Evolutionary conservation across 179 eudicot genomes (phyloP), one percentile per base, ranked within the genome.

Genomic region (Vitellaria paradoxa): DNA sequence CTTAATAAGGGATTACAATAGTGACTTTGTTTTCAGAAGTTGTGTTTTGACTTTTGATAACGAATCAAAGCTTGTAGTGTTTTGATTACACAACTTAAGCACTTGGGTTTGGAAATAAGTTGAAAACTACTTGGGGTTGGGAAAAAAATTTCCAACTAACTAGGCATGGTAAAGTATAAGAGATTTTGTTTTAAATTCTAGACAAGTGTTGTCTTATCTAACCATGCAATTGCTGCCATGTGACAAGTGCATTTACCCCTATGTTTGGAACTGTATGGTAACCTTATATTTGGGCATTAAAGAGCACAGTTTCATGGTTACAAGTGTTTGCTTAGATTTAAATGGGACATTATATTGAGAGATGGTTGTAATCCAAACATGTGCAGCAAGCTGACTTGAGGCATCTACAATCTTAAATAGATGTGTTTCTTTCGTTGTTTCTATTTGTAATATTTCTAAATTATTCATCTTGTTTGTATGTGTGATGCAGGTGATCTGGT

Each of bases 401-500:
- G 59, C 72, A 68, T 50, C 60, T 68, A 47, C 23, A 68, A 23
- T 49, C 8, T 24, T 20, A 42, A 68, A 7, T 8, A n/a, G n/a
- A 49, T 14, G 14, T 67, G 11, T 2, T 24, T 17, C 55, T 46
- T 68, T 46, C 40, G n/a, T 68, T 13, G 6, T 61, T n/a, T 12
- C 4, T 68, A n/a, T 45, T 26, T 50, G 6, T 70, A 50, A 52
- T 40, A 7, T 1, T 69, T 65, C 18, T 62, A 37, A 49, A 9
- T 75, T 63, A 3, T 60, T 63, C 47, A 24, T 75, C 61, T 50
- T 50, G 9, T 69, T 9, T 76, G n/a, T 47, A 18, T 55, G 49
- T 73, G 26, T 53, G 26, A 75, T 68, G 77, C 85, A 91, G 98
- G 97, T 80, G 97, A 96, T 80, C 76, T 84, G 49, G 92, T 92